These are phyloP conservation scores for Candida sp. DNA, from an alignment of 1,139 yeast genomes.

Conservation along the genomic window DNA sequence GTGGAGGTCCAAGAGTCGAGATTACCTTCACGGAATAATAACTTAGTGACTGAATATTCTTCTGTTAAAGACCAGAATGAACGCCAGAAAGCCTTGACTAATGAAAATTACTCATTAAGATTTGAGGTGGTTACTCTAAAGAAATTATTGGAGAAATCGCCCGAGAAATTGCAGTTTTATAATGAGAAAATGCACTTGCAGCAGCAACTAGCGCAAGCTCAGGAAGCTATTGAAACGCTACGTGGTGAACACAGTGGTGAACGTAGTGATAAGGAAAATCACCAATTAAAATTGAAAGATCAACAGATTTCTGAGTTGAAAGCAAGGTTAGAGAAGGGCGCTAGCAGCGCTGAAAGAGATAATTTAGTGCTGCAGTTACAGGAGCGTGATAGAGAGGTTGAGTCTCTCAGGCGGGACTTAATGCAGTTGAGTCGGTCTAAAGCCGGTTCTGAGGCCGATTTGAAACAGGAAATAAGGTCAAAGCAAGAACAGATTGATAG, in stretches of 20 bases:
- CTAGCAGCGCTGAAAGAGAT: background rate
- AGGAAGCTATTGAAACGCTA: slow-evolving; percentile 12
- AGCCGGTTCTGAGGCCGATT: background rate
- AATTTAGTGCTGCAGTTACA: background rate
- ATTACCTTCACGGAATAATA: background rate
- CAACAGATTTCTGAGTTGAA: background rate
- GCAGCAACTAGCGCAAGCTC: slow-evolving; percentile 29
- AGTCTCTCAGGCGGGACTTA: background rate
- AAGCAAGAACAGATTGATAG: background rate
- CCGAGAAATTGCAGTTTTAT: slow-evolving; percentile 37
- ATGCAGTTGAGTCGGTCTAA: background rate
- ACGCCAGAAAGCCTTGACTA: slow-evolving; percentile 44
- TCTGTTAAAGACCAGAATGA: slow-evolving; percentile 54
- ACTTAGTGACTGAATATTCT: slow-evolving; percentile 19
- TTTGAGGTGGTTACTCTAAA: slow-evolving; percentile 55
- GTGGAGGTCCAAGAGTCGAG: background rate
- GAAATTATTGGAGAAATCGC: slow-evolving; percentile 44
- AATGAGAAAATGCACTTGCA: slow-evolving; percentile 39
- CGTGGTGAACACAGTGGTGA: slow-evolving; percentile 2
- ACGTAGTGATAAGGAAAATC: background rate
- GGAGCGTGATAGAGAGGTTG: slow-evolving; percentile 6
- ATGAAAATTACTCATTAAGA: slow-evolving; percentile 62
- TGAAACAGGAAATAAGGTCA: background rate
- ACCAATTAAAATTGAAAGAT: background rate
- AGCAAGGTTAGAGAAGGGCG: background rate